These are phyloP conservation scores for Dysphania ambrosioides DNA, from an alignment of 148 eudicot genomes.

Conservation along the genomic window DNA sequence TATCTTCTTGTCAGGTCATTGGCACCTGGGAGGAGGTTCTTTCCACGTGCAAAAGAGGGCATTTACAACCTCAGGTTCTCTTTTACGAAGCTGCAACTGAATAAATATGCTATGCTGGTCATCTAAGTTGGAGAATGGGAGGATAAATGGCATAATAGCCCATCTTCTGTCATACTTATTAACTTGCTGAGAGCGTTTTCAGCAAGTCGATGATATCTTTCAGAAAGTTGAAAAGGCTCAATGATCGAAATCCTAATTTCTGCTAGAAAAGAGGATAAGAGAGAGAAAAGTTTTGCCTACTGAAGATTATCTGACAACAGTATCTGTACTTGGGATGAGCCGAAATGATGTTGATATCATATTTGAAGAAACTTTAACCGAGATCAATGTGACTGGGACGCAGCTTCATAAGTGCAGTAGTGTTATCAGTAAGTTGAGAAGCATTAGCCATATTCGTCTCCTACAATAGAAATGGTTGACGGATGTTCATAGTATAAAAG, in stretches of 20 bases:
- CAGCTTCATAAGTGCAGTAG: background rate
- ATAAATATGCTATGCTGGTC: background rate
- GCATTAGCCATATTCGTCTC: conserved; percentile 9
- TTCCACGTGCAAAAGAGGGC: conserved; percentile 72
- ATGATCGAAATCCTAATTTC: background rate
- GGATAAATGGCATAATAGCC: background rate
- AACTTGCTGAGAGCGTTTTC: background rate
- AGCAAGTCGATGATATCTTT: conserved; percentile 1
- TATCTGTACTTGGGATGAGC: background rate
- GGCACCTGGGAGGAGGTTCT: conserved; percentile 89
- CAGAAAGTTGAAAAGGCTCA: background rate
- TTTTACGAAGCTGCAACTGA: conserved; percentile 85
- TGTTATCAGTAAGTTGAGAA: background rate
- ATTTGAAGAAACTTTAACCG: background rate
- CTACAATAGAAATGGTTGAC: background rate
- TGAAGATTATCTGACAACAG: background rate
- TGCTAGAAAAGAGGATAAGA: conserved; percentile 2
- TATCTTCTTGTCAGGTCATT: conserved; percentile 28
- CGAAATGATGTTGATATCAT: background rate
- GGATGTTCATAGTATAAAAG: conserved; percentile 17
- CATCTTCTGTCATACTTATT: too few species aligned
- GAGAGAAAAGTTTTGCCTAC: conserved; percentile 8
- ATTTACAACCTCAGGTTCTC: conserved; percentile 92
- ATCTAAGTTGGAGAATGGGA: background rate
- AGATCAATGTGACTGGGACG: background rate